Percentiles rank a stretch among this genome's conserved stretches.
These are phyloP conservation scores for Plectosphaerella cucumerina DNA, from an alignment of 2,329 filamentous ascomycete genomes.

Conservation along the genomic window DNA sequence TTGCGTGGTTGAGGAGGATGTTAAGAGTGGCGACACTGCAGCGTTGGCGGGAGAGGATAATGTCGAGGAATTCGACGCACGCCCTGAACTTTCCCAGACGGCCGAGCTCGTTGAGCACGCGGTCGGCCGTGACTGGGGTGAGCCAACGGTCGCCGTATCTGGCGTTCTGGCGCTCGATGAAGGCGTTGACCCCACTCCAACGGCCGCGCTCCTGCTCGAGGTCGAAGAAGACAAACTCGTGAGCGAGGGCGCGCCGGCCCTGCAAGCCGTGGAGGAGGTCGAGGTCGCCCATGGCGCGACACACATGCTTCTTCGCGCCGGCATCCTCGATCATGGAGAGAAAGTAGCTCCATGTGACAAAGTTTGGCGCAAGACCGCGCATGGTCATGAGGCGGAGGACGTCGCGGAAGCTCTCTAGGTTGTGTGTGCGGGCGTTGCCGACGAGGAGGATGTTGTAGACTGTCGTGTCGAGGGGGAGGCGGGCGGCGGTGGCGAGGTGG, in stretches of 20 bases:
- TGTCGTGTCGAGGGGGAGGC: slow-evolving; percentile 38
- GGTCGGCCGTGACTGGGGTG: slow-evolving; percentile 27
- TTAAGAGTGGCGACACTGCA: slow-evolving; percentile 31
- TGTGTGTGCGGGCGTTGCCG: slow-evolving; percentile 19
- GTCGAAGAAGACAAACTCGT: slow-evolving; percentile 38
- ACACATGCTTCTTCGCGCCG: slow-evolving; percentile 42
- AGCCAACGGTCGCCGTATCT: slow-evolving; percentile 45
- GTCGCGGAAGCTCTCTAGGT: slow-evolving; percentile 37
- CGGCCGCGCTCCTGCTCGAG: slow-evolving; percentile 30
- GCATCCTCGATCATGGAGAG: slow-evolving; percentile 54
- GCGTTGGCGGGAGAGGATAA: slow-evolving; percentile 15
- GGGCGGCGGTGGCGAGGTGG: slow-evolving; percentile 26
- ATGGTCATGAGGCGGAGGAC: slow-evolving; percentile 36
- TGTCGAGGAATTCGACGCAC: slow-evolving; percentile 18
- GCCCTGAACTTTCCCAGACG: slow-evolving; percentile 29
- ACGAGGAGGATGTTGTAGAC: slow-evolving; percentile 43
- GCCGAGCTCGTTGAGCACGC: slow-evolving; percentile 37
- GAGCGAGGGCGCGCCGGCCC: slow-evolving; percentile 32
- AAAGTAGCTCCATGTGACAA: slow-evolving; percentile 44
- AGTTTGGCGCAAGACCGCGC: slow-evolving; percentile 33
- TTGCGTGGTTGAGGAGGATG: slow-evolving; percentile 28
- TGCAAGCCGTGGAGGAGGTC: slow-evolving; percentile 34
- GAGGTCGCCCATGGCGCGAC: slow-evolving; percentile 41
- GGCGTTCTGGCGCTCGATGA: slow-evolving; percentile 33
- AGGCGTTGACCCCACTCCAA: slow-evolving; percentile 27